Conservation (phyloP, 2,329 filamentous ascomycete genomes). For the Shiraia bambusicola region DNA sequence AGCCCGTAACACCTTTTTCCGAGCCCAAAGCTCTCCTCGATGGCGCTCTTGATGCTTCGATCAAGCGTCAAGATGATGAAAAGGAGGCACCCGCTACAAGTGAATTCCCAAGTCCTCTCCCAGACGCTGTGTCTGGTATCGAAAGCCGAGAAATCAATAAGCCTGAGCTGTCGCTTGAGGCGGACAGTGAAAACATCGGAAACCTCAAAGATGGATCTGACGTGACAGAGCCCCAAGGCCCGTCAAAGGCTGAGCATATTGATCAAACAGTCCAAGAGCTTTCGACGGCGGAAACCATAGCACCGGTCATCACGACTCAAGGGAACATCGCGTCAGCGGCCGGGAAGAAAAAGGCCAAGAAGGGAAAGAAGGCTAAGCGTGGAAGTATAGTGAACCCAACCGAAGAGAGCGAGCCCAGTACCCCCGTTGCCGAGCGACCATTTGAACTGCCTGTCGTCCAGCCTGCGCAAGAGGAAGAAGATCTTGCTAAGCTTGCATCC, state of each 20-base stretch:
- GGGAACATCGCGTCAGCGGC: conserved; percentile 7
- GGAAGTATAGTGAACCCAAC: conserved; percentile 18
- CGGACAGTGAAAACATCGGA: no score
- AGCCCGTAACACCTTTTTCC: background rate
- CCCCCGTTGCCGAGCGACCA: conserved; percentile 6
- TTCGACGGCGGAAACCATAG: background rate
- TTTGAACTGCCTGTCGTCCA: conserved; percentile 2
- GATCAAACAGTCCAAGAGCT: background rate
- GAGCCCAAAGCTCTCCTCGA: no score
- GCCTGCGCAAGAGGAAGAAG: background rate
- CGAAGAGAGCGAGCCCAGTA: conserved; percentile 6
- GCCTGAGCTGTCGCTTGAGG: no score
- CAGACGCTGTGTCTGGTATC: no score
- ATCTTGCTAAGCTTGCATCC: background rate
- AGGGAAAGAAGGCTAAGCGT: conserved; percentile 27
- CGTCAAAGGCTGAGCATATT: no score
- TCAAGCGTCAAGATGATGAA: no score
- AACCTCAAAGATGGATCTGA: no score
- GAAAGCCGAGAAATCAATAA: no score
- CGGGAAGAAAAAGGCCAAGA: conserved; percentile 32
- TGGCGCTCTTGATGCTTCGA: background rate
- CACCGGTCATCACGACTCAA: background rate
- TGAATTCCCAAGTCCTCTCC: no score
- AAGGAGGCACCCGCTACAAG: no score
- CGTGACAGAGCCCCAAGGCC: no score